Conservation (phyloP, 2,329 filamentous ascomycete species). For the Fusarium bulbicola region DNA sequence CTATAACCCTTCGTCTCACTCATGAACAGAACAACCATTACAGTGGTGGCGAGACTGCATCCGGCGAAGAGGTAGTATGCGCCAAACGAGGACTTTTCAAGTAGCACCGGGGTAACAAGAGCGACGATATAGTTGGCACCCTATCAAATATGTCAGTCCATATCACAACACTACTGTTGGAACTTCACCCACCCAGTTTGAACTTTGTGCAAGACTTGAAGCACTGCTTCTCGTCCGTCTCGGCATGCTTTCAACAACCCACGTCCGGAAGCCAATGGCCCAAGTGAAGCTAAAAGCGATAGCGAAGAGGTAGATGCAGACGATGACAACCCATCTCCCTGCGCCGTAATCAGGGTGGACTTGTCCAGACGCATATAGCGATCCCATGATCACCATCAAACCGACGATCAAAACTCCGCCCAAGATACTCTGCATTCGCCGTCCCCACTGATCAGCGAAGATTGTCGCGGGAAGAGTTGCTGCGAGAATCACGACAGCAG, state of each 20-base stretch:
- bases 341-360: constrained; percentile 49
- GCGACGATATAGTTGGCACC: constrained; percentile 57
- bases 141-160: constrained; percentile 25
- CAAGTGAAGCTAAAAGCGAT: constrained; percentile 58
- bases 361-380: constrained; percentile 56
- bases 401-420: constrained; percentile 61
- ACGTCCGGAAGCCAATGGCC: constrained; percentile 63
- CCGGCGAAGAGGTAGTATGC: constrained; percentile 58
- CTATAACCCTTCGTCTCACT: constrained; percentile 53
- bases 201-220: constrained; percentile 61
- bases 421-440: constrained; percentile 61
- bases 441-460: constrained; percentile 65
- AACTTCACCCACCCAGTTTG: constrained; percentile 55
- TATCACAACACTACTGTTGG: rapidly evolving
- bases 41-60: constrained; percentile 49
- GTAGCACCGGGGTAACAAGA: constrained; percentile 53
- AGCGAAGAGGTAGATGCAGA: constrained; percentile 60
- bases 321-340: constrained; percentile 60
- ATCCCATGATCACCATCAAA: constrained; percentile 63
- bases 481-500: constrained; percentile 64
- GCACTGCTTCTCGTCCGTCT: constrained; percentile 63
- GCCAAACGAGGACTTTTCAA: constrained; percentile 51
- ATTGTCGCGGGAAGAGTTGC: constrained; percentile 63
- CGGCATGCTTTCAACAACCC: constrained; percentile 65
- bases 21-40: constrained; percentile 52